These are phyloP conservation scores for Glycine tomentella DNA, from an alignment of 306 rosid species.

Conservation along the genomic window DNA sequence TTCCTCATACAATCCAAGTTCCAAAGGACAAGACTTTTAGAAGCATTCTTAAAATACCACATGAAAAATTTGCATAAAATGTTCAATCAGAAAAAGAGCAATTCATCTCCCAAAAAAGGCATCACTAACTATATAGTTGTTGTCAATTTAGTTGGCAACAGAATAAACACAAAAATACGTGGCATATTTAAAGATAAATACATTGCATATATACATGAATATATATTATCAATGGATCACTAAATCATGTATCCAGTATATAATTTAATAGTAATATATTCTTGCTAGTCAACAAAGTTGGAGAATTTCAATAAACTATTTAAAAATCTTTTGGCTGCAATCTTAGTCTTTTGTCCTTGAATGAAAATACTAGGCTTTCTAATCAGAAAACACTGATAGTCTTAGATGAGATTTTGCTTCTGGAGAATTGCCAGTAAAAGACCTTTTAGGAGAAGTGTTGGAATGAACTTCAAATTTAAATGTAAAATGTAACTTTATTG, in stretches of 20 bases:
- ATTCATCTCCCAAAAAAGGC: not conserved
- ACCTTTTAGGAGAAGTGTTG: not conserved
- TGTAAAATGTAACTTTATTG: not conserved
- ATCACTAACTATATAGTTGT: not conserved
- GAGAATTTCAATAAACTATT: not conserved
- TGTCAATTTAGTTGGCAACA: not conserved
- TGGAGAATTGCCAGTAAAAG: not conserved
- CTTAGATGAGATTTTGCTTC: not conserved
- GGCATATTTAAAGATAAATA: constrained; percentile 1
- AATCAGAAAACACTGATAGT: not conserved
- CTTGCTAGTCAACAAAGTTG: not conserved
- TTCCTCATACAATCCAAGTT: not conserved
- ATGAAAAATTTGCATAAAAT: constrained; percentile 24
- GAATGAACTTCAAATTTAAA: not conserved
- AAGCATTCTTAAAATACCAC: constrained; percentile 1
- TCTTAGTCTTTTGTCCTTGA: not conserved
- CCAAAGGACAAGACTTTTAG: not conserved
- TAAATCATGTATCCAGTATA: not conserved
- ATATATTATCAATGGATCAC: not conserved
- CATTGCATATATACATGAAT: constrained; percentile 1
- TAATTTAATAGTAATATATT: too few species aligned
- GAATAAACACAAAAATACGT: not conserved
- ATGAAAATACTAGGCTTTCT: not conserved
- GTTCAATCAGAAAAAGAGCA: not conserved
- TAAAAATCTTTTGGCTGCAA: not conserved